Conservation (phyloP, 352 stramenopile genomes). For the Phytopythium ostracodes region DNA sequence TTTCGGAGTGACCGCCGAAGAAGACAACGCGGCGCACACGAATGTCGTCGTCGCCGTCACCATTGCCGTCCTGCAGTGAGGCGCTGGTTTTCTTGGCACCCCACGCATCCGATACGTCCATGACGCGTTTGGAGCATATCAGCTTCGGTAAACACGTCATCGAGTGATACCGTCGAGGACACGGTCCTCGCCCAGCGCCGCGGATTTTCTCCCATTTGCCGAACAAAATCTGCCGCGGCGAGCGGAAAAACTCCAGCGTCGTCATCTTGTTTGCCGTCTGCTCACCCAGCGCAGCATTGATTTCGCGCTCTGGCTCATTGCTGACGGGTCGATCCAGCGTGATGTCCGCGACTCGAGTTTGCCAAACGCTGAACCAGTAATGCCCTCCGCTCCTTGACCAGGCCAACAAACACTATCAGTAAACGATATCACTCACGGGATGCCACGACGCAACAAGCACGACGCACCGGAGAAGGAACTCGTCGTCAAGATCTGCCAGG, state of each 20-base stretch:
- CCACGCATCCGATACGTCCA: constrained; percentile 7
- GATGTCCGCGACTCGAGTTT: constrained; percentile 25
- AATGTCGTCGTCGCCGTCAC: constrained; percentile 8
- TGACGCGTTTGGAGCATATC: constrained; percentile 15
- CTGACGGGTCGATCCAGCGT: constrained; percentile 13
- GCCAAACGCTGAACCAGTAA: constrained; percentile 70
- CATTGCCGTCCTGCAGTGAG: neutral
- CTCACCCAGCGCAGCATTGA: constrained; percentile 3
- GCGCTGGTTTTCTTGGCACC: neutral
- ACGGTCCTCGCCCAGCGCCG: constrained; percentile 31
- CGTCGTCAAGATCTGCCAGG: constrained; percentile 25
- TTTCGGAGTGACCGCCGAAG: constrained; percentile 66
- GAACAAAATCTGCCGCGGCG: constrained; percentile 30
- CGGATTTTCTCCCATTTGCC: constrained; percentile 63
- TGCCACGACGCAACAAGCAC: no score
- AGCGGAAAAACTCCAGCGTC: constrained; percentile 36
- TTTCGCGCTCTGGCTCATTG: constrained; percentile 4
- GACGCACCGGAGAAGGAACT: constrained; percentile 43
- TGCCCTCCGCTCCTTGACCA: constrained; percentile 54
- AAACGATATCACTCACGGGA: neutral
- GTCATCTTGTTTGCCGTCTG: constrained; percentile 4
- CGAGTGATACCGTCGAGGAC: constrained; percentile 52
- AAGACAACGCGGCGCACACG: constrained; percentile 46
- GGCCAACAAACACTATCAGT: neutral
- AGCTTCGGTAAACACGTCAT: constrained; percentile 54